Evolutionary conservation across 2,329 filamentous ascomycete genomes (phyloP).

Genomic region (Ilyonectria destructans): DNA sequence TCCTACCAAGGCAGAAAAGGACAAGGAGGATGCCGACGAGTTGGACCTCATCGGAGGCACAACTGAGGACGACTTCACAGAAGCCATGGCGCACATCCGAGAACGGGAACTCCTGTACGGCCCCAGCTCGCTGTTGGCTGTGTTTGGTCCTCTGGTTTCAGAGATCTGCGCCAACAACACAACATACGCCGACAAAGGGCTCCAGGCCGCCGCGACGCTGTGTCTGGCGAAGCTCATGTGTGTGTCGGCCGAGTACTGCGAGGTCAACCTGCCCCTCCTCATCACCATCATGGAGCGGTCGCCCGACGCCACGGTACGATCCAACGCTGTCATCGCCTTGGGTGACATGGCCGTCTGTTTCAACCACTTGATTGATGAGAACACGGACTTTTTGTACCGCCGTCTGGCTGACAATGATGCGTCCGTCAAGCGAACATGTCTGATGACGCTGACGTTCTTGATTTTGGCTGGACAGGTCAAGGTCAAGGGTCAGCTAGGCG

Average conservation of each 20-base stretch:
- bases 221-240: slow-evolving; percentile 99
- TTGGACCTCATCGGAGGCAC: slow-evolving; percentile 97
- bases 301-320: slow-evolving; percentile 91
- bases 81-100: slow-evolving; percentile 87
- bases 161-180: slow-evolving; percentile 98
- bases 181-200: slow-evolving; percentile 87
- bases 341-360: slow-evolving; percentile 99
- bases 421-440: slow-evolving; percentile 95
- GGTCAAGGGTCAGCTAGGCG: slow-evolving; percentile 97
- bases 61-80: slow-evolving; percentile 93
- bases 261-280: slow-evolving; percentile 90
- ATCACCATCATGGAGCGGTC: slow-evolving; percentile 99
- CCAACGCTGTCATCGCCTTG: slow-evolving; percentile 96
- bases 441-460: slow-evolving; percentile 98
- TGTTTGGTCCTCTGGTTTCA: slow-evolving; percentile 91
- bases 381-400: slow-evolving; percentile 97
- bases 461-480: slow-evolving; percentile 98
- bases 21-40: slow-evolving; percentile 83
- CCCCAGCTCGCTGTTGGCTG: slow-evolving; percentile 85
- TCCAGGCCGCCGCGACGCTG: slow-evolving; percentile 93
- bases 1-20: slow-evolving; percentile 65
- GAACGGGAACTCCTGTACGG: slow-evolving; percentile 89
- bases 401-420: slow-evolving; percentile 90
- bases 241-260: slow-evolving; percentile 96
- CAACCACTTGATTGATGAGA: slow-evolving; percentile 99